These are phyloP conservation scores for Mesotaenium endlicherianum DNA, from an alignment of 139 green algal species.

Conservation along the genomic window DNA sequence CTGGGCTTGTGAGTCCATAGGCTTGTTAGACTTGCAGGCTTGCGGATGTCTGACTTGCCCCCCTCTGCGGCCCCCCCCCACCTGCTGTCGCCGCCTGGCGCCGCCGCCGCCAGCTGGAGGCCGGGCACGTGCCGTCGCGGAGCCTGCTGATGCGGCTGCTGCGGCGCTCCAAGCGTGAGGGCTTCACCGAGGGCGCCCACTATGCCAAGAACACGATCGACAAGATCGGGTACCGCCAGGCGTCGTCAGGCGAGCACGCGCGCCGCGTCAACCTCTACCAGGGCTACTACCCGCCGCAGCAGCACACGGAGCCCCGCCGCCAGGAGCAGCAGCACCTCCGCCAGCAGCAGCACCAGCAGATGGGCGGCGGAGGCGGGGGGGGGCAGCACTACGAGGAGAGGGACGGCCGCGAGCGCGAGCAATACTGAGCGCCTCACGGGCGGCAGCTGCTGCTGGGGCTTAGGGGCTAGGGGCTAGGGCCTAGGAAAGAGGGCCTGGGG, in stretches of 20 bases:
- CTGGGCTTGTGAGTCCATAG: background rate
- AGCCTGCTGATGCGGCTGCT: slow-evolving; percentile 1
- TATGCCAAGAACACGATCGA: background rate
- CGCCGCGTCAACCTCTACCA: too few relatives aligned
- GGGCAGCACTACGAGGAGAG: too few relatives aligned
- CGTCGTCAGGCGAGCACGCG: background rate
- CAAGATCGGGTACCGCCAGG: background rate
- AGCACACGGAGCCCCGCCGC: too few relatives aligned
- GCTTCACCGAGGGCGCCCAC: background rate
- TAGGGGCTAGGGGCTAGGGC: too few relatives aligned
- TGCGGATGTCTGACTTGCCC: background rate
- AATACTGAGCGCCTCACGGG: too few relatives aligned
- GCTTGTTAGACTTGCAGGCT: background rate
- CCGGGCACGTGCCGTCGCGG: slow-evolving; percentile 6
- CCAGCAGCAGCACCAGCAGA: too few relatives aligned
- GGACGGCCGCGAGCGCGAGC: too few relatives aligned
- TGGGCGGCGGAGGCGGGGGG: too few relatives aligned
- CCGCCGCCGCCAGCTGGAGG: slow-evolving; percentile 1
- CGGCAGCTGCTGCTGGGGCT: too few relatives aligned
- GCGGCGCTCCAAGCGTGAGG: background rate
- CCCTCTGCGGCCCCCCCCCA: background rate
- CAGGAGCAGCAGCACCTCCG: too few relatives aligned
- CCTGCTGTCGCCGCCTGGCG: background rate
- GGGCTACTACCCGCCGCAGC: too few relatives aligned
- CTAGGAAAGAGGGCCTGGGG: too few relatives aligned